Evolutionary conservation across 2,329 filamentous ascomycete genomes (phyloP).

Genomic region (Myriangium duriaei): DNA sequence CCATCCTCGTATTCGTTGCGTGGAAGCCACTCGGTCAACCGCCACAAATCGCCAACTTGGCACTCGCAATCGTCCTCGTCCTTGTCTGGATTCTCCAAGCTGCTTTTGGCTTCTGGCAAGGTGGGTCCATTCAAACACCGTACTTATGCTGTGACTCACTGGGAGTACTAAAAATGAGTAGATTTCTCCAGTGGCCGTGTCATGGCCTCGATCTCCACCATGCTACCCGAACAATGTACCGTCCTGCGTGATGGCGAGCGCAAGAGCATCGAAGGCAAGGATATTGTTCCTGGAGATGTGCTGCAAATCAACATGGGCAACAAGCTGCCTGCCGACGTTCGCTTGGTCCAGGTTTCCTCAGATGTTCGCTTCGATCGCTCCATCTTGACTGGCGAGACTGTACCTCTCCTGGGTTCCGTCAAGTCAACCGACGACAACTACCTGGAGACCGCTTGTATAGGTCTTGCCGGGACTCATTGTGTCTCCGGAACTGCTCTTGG

Average conservation of each 20-base stretch:
- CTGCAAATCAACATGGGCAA: slow-evolving; percentile 57
- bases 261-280: slow-evolving; percentile 22
- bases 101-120: slow-evolving; percentile 43
- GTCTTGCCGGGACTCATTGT: slow-evolving; percentile 68
- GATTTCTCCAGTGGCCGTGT: slow-evolving; percentile 67
- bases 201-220: slow-evolving; percentile 67
- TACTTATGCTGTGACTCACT: background rate
- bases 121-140: too few species aligned
- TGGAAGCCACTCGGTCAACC: slow-evolving; percentile 65
- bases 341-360: slow-evolving; percentile 54
- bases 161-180: slow-evolving; percentile 35
- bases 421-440: slow-evolving; percentile 61
- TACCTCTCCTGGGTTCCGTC: slow-evolving; percentile 44
- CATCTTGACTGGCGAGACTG: slow-evolving; percentile 49
- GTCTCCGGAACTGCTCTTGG: slow-evolving; percentile 55
- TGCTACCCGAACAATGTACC: slow-evolving; percentile 63
- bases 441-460: slow-evolving; percentile 64
- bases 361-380: slow-evolving; percentile 63
- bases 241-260: slow-evolving; percentile 48
- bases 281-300: slow-evolving; percentile 62
- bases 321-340: slow-evolving; percentile 61
- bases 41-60: slow-evolving; percentile 57
- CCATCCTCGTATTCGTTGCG: slow-evolving; percentile 61
- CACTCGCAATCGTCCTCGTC: slow-evolving; percentile 59
- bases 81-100: slow-evolving; percentile 53